These are phyloP conservation scores for Mercurialis annua DNA, from an alignment of 345 rosid genomes.

Conservation along the genomic window DNA sequence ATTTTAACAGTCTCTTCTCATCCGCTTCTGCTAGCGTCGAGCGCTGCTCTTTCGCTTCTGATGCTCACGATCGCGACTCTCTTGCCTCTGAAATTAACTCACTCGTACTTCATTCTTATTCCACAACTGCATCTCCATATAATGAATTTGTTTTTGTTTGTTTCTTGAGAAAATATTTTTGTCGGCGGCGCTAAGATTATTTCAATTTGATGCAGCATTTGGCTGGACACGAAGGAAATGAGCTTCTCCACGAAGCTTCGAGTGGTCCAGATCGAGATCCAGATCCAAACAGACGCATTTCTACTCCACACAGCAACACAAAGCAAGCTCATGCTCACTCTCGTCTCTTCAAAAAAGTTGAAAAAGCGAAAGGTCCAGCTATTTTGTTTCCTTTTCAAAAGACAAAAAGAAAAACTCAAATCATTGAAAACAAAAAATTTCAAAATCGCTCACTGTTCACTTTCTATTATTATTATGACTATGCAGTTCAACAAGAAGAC, in stretches of 20 bases:
- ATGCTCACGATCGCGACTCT: conserved; percentile 65
- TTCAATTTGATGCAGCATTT: conserved; percentile 41
- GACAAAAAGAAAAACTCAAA: neutral
- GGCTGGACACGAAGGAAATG: conserved; percentile 51
- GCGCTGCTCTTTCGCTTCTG: conserved; percentile 87
- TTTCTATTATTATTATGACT: conserved; percentile 24
- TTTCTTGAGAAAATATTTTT: neutral
- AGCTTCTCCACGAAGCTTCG: conserved; percentile 45
- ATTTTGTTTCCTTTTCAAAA: neutral
- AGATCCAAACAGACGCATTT: conserved; percentile 62
- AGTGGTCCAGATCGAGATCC: conserved; percentile 57
- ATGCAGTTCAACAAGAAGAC: conserved; percentile 54
- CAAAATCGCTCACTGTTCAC: conserved; percentile 20
- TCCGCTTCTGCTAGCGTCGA: conserved; percentile 89
- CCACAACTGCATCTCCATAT: neutral
- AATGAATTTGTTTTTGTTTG: too few relatives aligned
- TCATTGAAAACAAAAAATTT: conserved; percentile 17
- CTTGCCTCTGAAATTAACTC: conserved; percentile 67
- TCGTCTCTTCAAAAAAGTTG: conserved; percentile 47
- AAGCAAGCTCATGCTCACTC: conserved; percentile 9
- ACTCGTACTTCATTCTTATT: conserved; percentile 38
- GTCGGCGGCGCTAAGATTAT: neutral
- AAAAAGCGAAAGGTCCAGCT: conserved; percentile 59
- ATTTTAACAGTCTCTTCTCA: conserved; percentile 78
- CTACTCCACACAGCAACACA: conserved; percentile 23